Evolutionary conservation across 1,139 yeast genomes (phyloP).

Genomic region (Saccharomyces hybrid): DNA sequence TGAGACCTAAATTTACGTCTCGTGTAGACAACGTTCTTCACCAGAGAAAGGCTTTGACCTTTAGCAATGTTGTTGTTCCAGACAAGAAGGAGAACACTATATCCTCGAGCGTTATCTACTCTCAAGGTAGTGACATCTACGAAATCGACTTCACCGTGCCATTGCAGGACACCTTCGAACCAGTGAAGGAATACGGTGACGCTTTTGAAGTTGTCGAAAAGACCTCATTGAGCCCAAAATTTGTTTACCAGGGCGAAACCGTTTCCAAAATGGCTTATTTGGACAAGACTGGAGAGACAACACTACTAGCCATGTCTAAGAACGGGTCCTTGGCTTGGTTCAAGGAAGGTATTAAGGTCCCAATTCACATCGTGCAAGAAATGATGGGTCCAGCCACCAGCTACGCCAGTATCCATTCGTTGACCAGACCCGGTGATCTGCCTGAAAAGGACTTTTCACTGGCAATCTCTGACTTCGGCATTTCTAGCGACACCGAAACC

Average conservation of each 20-base stretch:
- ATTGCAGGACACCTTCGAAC: slow-evolving; percentile 12
- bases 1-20: slow-evolving; percentile 48
- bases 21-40: slow-evolving; percentile 15
- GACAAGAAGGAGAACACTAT: slow-evolving; percentile 20
- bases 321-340: slow-evolving; percentile 31
- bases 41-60: slow-evolving; percentile 17
- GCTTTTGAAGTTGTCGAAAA: slow-evolving; percentile 16
- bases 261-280: slow-evolving; percentile 22
- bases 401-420: slow-evolving; percentile 25
- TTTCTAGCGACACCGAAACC: slow-evolving; percentile 21
- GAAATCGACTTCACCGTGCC: slow-evolving; percentile 27
- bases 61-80: slow-evolving; percentile 24
- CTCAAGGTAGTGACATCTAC: slow-evolving; percentile 27
- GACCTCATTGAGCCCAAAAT: slow-evolving; percentile 16
- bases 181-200: slow-evolving; percentile 20
- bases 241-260: slow-evolving; percentile 27
- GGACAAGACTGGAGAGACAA: slow-evolving; percentile 18
- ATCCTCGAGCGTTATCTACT: slow-evolving; percentile 22
- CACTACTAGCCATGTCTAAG: slow-evolving; percentile 24
- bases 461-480: slow-evolving; percentile 24
- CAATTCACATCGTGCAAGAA: slow-evolving; percentile 27
- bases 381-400: slow-evolving; percentile 27
- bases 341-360: slow-evolving; percentile 24
- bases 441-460: neutral
- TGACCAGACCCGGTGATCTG: slow-evolving; percentile 14